A percentile compares a stretch with the other conserved stretches of the same genome.
These are phyloP conservation scores for Sanguinoderma infundibulare DNA, from an alignment of 1,284 basidiomycete species.

Conservation along the genomic window DNA sequence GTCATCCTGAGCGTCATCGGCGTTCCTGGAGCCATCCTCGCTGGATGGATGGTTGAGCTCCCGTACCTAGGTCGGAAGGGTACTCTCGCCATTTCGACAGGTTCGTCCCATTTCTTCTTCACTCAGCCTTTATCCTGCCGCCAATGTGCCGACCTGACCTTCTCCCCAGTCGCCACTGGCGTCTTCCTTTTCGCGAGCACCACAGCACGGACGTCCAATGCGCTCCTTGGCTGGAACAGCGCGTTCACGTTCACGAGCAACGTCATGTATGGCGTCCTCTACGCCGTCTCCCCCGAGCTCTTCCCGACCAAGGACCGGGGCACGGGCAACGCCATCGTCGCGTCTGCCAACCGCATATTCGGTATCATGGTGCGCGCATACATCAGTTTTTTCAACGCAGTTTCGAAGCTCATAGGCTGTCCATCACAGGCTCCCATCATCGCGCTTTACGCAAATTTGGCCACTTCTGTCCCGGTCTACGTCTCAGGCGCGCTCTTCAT, in stretches of 20 bases:
- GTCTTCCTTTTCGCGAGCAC: conserved; percentile 71
- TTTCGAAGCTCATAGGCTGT: background rate
- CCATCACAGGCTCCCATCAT: conserved; percentile 68
- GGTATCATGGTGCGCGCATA: conserved; percentile 55
- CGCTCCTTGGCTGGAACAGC: conserved; percentile 75
- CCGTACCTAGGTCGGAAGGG: conserved; percentile 63
- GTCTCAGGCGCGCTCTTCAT: conserved; percentile 70
- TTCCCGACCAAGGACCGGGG: conserved; percentile 75
- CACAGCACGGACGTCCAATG: conserved; percentile 61
- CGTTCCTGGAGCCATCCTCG: conserved; percentile 65
- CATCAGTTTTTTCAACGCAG: background rate
- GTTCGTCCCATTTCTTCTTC: conserved; percentile 33
- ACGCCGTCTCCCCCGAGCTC: conserved; percentile 66
- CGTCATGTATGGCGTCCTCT: conserved; percentile 76
- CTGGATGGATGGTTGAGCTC: conserved; percentile 59
- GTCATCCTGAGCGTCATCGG: conserved; percentile 71
- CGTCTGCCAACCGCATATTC: conserved; percentile 63
- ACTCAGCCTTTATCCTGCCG: background rate
- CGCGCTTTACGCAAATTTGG: conserved; percentile 61
- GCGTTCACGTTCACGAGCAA: conserved; percentile 66
- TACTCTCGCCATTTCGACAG: conserved; percentile 61
- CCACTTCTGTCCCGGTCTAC: conserved; percentile 70
- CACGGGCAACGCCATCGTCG: conserved; percentile 70
- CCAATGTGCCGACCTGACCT: no score
- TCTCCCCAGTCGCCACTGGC: conserved; percentile 58